Base-by-base conservation (phyloP, 331 rosid genomes). In the Telfairia occidentalis region DNA sequence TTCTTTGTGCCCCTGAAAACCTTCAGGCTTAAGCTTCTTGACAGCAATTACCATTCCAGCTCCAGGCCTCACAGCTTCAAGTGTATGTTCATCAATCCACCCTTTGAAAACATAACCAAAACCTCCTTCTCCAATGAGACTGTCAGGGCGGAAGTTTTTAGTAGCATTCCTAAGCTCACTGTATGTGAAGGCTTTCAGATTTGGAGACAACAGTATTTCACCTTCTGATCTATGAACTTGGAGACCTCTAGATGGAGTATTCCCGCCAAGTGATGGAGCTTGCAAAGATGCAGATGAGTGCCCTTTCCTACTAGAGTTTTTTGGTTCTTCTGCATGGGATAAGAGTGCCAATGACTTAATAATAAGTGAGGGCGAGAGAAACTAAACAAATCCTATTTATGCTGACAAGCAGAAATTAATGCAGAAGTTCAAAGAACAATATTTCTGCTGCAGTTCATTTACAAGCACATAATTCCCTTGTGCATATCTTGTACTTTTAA, bases 1-100 rank as follows among this genome's bases (percentile, higher is more conserved):
- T 80, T 90, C 93, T 67, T 86, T 87, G 78, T 90, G 97, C 40
- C 97, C 94, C 80, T 90, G 96, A 80, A 82, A 86, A 34, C 90
- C 95, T 77, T 90, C 81, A 53, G 88, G 85, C 78, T 86, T 90
- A 34, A 90, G 92, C 85, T 85, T 85, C 89, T 89, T 89, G 18
- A 90, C 85, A 46, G 94, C 97, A 65, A 90, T 79, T 61, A 75
- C 82, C 54, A 73, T 82, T 81, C 84, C 88, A 53, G 75, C 11
- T 53, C 82, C 86, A 74, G 86, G 79, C 71, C 55, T 80, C 75
- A 81, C 69, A 48, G 85, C 59, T 32, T 58, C 53, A 26, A 82
- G 78, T 7, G 85, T 64, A 9, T 81, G 81, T 70, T 58, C 78
- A 59, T 85, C 87, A 76, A 90, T 76, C 89, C 86, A 80, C 6